Evolutionary conservation across 345 rosid genomes (phyloP).

Genomic region (Anastatica hierochuntica): DNA sequence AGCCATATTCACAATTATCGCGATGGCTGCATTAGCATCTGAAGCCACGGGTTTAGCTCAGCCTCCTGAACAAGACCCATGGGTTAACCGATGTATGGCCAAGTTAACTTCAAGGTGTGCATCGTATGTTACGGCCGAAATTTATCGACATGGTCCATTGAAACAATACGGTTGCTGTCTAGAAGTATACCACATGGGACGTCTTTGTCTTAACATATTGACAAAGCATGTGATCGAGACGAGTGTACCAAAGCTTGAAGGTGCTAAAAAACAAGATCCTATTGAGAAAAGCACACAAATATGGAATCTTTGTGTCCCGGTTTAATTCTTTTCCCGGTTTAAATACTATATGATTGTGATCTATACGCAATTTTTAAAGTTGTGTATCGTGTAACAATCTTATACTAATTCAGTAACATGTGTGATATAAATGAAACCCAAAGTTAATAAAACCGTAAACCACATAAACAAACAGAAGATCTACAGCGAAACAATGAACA

Average conservation of each 20-base stretch:
- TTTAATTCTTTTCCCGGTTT: too few relatives aligned
- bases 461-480: too few relatives aligned
- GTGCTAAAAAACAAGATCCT: not conserved
- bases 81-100: conserved; percentile 2
- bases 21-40: not conserved
- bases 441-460: too few relatives aligned
- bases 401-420: too few relatives aligned
- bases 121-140: conserved; percentile 9
- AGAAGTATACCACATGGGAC: conserved; percentile 19
- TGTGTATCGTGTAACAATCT: too few relatives aligned
- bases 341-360: too few relatives aligned
- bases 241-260: conserved; percentile 1
- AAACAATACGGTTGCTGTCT: conserved; percentile 17
- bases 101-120: conserved; percentile 23
- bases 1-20: not conserved
- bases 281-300: conserved; percentile 2
- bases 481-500: too few relatives aligned
- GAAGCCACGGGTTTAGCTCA: conserved; percentile 7
- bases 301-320: conserved; percentile 21
- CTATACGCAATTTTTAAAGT: too few relatives aligned
- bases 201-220: conserved; percentile 6
- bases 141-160: conserved; percentile 10
- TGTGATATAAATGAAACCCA: too few relatives aligned
- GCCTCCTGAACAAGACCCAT: conserved; percentile 4
- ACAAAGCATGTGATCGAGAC: not conserved